phyloP scores from a whole-genome alignment of 257 asterid species.

The Craterostigma plantagineum region DNA sequence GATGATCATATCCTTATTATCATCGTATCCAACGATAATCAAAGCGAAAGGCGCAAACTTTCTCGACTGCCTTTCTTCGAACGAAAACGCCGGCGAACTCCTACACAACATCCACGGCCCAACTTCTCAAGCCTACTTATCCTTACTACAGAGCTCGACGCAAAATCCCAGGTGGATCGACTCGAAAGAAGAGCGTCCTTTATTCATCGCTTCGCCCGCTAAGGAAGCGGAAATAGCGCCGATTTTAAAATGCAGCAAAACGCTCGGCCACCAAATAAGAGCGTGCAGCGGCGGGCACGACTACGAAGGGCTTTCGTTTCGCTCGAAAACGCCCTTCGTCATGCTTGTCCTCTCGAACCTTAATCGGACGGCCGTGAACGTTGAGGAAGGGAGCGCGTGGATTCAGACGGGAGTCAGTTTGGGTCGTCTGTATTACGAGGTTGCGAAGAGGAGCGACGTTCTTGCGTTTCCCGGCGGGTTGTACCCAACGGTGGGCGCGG shows the following conservation, averaged over 20 bases:
- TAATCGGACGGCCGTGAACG: slow-evolving; percentile 5
- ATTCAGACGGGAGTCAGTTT: slow-evolving; percentile 13
- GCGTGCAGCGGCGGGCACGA: slow-evolving; percentile 26
- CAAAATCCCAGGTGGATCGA: too few species aligned
- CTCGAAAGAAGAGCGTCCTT: slow-evolving; percentile 5
- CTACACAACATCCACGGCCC: too few species aligned
- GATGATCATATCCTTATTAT: too few species aligned
- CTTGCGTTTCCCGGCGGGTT: slow-evolving; percentile 14
- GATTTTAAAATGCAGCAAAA: slow-evolving; percentile 15
- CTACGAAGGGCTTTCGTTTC: slow-evolving; percentile 20
- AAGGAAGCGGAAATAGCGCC: slow-evolving; percentile 14
- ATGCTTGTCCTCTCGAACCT: slow-evolving; percentile 18
- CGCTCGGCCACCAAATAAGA: slow-evolving; percentile 8
- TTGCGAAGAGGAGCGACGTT: slow-evolving; percentile 12
- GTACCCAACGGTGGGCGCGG: slow-evolving; percentile 18
- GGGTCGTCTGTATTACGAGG: slow-evolving; percentile 15
- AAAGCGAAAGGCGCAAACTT: too few species aligned
- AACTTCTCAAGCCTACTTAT: too few species aligned
- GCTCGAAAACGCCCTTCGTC: slow-evolving; percentile 11
- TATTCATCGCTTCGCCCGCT: slow-evolving; percentile 12
- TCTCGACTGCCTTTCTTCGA: too few species aligned
- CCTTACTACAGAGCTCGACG: too few species aligned
- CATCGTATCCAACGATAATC: too few species aligned
- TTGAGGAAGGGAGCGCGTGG: slow-evolving; percentile 12
- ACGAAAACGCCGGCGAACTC: too few species aligned